A percentile compares a stretch with the other conserved stretches of the same genome.
Conservation (phyloP, 768 basidiomycete species). For the Amanita brunnescens region DNA sequence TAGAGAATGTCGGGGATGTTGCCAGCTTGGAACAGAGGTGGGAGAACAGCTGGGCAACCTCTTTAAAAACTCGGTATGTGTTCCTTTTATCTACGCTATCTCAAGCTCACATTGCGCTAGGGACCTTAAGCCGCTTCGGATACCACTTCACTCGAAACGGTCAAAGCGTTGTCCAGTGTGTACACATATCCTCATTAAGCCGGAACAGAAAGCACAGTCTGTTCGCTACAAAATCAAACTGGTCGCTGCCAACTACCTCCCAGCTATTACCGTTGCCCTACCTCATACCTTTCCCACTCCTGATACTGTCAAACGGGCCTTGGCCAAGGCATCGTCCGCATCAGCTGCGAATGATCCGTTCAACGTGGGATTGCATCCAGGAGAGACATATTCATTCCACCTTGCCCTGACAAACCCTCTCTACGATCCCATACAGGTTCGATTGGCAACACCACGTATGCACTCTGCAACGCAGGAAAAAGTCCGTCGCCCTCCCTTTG, state of each 20-base stretch:
- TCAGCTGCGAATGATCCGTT: slow-evolving; percentile 31
- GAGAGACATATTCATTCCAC: slow-evolving; percentile 81
- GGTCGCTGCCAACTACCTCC: slow-evolving; percentile 90
- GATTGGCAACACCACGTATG: slow-evolving; percentile 71
- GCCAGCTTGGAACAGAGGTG: slow-evolving; percentile 73
- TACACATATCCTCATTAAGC: slow-evolving; percentile 95
- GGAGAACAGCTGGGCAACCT: slow-evolving; percentile 69
- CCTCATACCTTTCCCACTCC: slow-evolving; percentile 40
- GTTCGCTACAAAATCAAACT: slow-evolving; percentile 97
- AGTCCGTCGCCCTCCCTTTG: slow-evolving; percentile 64
- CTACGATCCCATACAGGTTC: slow-evolving; percentile 90
- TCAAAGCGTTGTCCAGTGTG: slow-evolving; percentile 94
- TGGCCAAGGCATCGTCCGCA: slow-evolving; percentile 31
- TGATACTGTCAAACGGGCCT: slow-evolving; percentile 33
- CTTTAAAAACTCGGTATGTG: slow-evolving; percentile 56
- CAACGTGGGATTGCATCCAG: slow-evolving; percentile 51
- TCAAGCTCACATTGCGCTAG: slow-evolving; percentile 30
- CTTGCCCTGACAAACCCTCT: slow-evolving; percentile 90
- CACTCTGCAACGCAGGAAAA: slow-evolving; percentile 37
- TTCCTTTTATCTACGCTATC: not conserved
- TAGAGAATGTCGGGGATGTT: slow-evolving; percentile 55
- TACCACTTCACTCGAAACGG: slow-evolving; percentile 87
- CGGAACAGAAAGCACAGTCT: slow-evolving; percentile 93
- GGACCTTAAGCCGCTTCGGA: slow-evolving; percentile 79
- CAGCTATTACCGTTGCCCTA: slow-evolving; percentile 67